Evolutionary conservation across 2,329 filamentous ascomycete species (phyloP).

Genomic region (Sordariomycetes sp.): DNA sequence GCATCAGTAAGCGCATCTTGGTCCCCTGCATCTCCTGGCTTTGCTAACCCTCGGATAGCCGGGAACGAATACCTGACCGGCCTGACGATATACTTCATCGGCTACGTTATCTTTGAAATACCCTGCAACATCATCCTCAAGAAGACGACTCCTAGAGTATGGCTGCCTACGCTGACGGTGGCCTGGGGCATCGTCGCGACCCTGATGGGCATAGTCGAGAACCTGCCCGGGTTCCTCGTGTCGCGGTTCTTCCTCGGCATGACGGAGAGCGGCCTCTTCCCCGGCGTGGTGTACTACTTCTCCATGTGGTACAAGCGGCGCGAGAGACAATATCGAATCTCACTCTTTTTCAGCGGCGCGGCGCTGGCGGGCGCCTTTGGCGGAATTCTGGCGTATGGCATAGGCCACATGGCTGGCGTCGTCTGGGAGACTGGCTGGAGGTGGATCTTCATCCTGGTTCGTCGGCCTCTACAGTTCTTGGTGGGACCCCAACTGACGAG

Average conservation of each 20-base stretch:
- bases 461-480: background rate
- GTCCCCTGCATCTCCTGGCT: background rate
- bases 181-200: conserved; percentile 30
- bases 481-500: conserved; percentile 22
- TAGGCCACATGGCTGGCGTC: conserved; percentile 40
- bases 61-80: conserved; percentile 55
- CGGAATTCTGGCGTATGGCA: conserved; percentile 43
- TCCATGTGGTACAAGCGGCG: conserved; percentile 45
- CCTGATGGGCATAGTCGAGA: conserved; percentile 33
- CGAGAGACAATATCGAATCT: conserved; percentile 43
- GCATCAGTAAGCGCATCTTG: conserved; percentile 30
- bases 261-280: conserved; percentile 40
- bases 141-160: conserved; percentile 43
- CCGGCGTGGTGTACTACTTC: conserved; percentile 38
- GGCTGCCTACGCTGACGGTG: conserved; percentile 47
- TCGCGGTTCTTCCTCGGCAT: conserved; percentile 46
- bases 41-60: conserved; percentile 17
- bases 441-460: conserved; percentile 51
- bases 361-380: conserved; percentile 46
- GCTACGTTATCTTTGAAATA: conserved; percentile 49
- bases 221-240: conserved; percentile 37
- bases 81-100: conserved; percentile 55
- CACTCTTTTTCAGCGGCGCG: conserved; percentile 44
- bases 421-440: conserved; percentile 42
- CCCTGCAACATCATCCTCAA: conserved; percentile 55